These are phyloP conservation scores for Thelonectria discophora DNA, from an alignment of 2,329 filamentous ascomycete genomes.

Conservation along the genomic window DNA sequence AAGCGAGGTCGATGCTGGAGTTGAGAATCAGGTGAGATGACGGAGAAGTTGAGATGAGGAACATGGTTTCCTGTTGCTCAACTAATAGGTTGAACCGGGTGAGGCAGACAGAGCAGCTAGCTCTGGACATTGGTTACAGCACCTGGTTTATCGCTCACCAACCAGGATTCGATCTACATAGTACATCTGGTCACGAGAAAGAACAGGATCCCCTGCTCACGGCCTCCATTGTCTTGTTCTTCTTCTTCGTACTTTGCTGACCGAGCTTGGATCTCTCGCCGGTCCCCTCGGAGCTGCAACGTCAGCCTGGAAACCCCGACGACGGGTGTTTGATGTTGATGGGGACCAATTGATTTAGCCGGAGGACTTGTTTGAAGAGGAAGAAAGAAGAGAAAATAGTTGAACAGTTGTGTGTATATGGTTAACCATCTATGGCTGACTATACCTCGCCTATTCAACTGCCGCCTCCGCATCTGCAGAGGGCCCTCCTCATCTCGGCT, in stretches of 20 bases:
- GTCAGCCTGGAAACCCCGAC: slow-evolving; percentile 17
- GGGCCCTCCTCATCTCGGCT: too few relatives aligned
- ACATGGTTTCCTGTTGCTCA: too few relatives aligned
- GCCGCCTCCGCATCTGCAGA: neutral
- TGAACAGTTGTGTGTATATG: too few relatives aligned
- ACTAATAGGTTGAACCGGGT: too few relatives aligned
- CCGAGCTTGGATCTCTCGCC: slow-evolving; percentile 16
- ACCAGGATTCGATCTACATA: slow-evolving; percentile 15
- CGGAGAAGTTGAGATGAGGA: too few relatives aligned
- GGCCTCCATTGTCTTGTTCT: too few relatives aligned
- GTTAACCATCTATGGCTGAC: neutral
- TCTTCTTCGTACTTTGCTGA: neutral
- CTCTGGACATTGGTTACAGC: neutral
- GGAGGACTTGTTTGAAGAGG: neutral
- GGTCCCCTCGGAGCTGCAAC: slow-evolving; percentile 8
- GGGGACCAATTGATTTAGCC: neutral
- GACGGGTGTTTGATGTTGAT: slow-evolving; percentile 13
- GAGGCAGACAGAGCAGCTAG: too few relatives aligned
- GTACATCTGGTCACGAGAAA: slow-evolving; percentile 14
- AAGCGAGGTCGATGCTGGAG: too few relatives aligned
- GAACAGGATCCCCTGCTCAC: slow-evolving; percentile 5
- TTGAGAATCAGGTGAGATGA: too few relatives aligned
- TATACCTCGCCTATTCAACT: neutral
- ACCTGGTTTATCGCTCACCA: slow-evolving; percentile 19
- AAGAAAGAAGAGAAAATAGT: neutral